Percentiles rank a stretch among this genome's conserved stretches.
phyloP scores from a whole-genome alignment of 2,329 filamentous ascomycete species.

The Fusarium pilosicola region DNA sequence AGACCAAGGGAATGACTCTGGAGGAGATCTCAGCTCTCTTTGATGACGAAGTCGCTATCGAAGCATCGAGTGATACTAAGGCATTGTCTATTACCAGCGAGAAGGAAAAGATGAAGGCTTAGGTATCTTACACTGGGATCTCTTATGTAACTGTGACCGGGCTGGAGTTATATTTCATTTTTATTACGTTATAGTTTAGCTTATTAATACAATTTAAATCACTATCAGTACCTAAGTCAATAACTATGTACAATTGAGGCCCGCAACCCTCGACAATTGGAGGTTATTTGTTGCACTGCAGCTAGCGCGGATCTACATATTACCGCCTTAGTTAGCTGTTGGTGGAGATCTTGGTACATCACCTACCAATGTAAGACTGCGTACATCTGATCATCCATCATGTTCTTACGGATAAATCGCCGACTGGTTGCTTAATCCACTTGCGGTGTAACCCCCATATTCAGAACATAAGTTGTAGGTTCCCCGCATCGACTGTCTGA shows the following conservation, averaged over 20 bases:
- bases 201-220: no score
- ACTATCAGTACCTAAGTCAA: accelerated
- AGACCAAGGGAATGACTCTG: neutral
- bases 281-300: no score
- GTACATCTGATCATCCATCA: neutral
- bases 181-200: accelerated
- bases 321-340: neutral
- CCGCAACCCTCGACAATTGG: neutral
- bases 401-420: neutral
- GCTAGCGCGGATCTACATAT: neutral
- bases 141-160: accelerated
- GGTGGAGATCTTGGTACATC: neutral
- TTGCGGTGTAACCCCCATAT: neutral
- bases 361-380: neutral
- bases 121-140: no score
- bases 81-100: neutral
- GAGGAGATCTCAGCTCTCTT: neutral
- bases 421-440: neutral
- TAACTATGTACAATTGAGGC: no score
- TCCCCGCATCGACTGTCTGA: neutral
- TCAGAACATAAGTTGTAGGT: neutral
- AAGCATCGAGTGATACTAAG: neutral
- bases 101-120: neutral
- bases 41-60: neutral
- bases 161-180: neutral